Evolutionary conservation across 352 stramenopile species (phyloP).

Genomic region (Globisporangium paroecandrum): DNA sequence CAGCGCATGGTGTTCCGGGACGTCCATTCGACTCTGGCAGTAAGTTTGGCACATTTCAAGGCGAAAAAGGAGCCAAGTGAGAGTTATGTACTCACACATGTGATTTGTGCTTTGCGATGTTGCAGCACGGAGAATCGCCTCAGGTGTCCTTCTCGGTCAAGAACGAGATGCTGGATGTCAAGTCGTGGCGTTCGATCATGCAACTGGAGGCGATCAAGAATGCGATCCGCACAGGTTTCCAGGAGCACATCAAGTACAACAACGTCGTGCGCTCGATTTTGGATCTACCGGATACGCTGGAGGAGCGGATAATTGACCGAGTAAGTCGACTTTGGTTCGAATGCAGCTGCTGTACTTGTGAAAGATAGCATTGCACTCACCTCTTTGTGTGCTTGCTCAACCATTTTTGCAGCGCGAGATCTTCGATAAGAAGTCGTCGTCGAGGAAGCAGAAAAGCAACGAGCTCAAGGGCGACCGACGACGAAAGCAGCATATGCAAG

Average conservation of each 20-base stretch:
- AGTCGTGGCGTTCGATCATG: slow-evolving; percentile 74
- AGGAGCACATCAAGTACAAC: slow-evolving; percentile 89
- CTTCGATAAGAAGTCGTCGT: slow-evolving; percentile 79
- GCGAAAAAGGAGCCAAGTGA: not conserved
- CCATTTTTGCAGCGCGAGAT: slow-evolving; percentile 48
- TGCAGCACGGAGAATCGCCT: slow-evolving; percentile 72
- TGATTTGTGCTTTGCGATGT: slow-evolving; percentile 7
- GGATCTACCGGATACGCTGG: slow-evolving; percentile 71
- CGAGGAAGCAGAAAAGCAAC: slow-evolving; percentile 77
- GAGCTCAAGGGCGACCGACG: slow-evolving; percentile 73
- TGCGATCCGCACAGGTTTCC: slow-evolving; percentile 63
- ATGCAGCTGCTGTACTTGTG: not conserved
- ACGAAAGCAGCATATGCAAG: slow-evolving; percentile 76
- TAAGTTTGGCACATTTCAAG: slow-evolving; percentile 21
- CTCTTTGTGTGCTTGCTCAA: not conserved
- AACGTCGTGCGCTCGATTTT: slow-evolving; percentile 74
- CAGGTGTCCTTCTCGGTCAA: slow-evolving; percentile 77
- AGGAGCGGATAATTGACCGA: slow-evolving; percentile 67
- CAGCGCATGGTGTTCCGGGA: slow-evolving; percentile 84
- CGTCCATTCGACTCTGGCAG: slow-evolving; percentile 72
- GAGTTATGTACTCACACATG: not conserved
- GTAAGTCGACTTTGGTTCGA: slow-evolving; percentile 29
- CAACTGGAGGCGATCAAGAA: slow-evolving; percentile 84
- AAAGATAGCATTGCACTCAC: not conserved
- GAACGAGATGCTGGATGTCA: slow-evolving; percentile 68